A percentile compares a stretch with the other conserved stretches of the same genome.
Conservation (phyloP, 768 basidiomycete species). For the Serpula lacrymans region DNA sequence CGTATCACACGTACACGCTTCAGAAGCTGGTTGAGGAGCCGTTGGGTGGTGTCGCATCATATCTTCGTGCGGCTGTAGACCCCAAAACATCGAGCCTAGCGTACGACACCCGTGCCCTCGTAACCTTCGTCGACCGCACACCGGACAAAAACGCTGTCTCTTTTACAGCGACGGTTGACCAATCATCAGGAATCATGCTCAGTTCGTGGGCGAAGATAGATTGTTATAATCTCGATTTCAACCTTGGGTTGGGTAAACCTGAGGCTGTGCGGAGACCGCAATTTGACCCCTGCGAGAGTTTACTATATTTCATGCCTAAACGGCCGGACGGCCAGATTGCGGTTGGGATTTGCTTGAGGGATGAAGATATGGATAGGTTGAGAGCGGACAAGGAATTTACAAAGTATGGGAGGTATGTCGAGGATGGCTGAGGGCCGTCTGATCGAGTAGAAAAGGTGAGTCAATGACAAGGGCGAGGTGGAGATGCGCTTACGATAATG, state of each 20-base stretch:
- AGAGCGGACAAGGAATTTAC: too few relatives aligned
- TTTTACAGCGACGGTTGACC: neutral
- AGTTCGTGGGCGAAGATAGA: slow-evolving; percentile 11
- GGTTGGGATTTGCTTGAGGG: too few relatives aligned
- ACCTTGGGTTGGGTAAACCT: slow-evolving; percentile 4
- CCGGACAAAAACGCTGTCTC: slow-evolving; percentile 5
- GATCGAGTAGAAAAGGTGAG: too few relatives aligned
- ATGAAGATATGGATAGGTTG: too few relatives aligned
- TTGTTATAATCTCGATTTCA: slow-evolving; percentile 8
- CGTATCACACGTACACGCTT: slow-evolving; percentile 4
- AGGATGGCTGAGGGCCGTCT: too few relatives aligned
- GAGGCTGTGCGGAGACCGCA: neutral
- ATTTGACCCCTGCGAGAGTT: neutral
- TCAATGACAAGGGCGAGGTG: too few relatives aligned
- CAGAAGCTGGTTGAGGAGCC: neutral
- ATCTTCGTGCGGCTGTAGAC: neutral
- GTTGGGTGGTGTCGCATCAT: slow-evolving; percentile 6
- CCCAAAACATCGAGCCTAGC: slow-evolving; percentile 4
- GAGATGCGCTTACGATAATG: too few relatives aligned
- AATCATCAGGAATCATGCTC: slow-evolving; percentile 4
- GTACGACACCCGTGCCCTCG: slow-evolving; percentile 3
- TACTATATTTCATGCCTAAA: neutral
- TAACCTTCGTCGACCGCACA: slow-evolving; percentile 7
- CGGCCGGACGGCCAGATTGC: too few relatives aligned
- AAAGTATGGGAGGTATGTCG: too few relatives aligned